Percentiles rank a stretch among this genome's conserved stretches.
Conservation (phyloP, 202 grass and related monocot species). For the Brachypodium distachyon region DNA sequence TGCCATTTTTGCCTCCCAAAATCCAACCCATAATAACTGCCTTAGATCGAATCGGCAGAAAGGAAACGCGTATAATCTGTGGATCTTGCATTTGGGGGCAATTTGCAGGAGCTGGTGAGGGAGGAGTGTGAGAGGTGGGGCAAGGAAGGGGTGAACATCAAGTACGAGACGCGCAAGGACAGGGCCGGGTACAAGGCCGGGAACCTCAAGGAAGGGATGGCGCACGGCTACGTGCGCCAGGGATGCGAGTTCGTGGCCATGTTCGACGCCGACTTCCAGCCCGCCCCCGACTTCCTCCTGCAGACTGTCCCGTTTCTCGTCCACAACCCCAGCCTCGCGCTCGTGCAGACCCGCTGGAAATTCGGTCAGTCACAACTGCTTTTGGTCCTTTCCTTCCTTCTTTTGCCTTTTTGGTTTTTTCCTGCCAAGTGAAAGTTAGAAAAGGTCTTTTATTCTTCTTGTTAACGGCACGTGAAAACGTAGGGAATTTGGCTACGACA, state of each 20-base stretch:
- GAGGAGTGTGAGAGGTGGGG: constrained; percentile 52
- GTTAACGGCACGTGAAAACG: no score
- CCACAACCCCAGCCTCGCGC: constrained; percentile 44
- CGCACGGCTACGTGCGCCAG: constrained; percentile 31
- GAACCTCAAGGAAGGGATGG: constrained; percentile 56
- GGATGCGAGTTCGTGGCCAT: constrained; percentile 60
- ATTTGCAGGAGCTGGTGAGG: constrained; percentile 61
- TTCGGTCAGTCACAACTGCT: constrained; percentile 52
- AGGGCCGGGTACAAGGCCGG: constrained; percentile 70
- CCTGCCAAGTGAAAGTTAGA: no score
- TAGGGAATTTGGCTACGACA: no score
- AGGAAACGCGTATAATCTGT: no score
- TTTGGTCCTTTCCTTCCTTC: no score
- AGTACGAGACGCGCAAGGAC: constrained; percentile 61
- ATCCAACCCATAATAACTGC: no score
- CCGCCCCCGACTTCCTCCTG: constrained; percentile 48
- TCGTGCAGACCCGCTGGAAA: constrained; percentile 68
- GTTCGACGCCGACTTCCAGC: constrained; percentile 75
- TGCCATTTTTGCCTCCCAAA: no score
- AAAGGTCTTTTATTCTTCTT: no score
- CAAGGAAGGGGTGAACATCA: constrained; percentile 47
- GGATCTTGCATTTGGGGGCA: no score
- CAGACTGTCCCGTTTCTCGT: constrained; percentile 59
- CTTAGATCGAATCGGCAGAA: no score
- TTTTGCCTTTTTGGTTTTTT: no score